Evolutionary conservation across 306 rosid genomes (phyloP), one percentile per base, ranked within the genome.

Genomic region (Cicer judaicum): DNA sequence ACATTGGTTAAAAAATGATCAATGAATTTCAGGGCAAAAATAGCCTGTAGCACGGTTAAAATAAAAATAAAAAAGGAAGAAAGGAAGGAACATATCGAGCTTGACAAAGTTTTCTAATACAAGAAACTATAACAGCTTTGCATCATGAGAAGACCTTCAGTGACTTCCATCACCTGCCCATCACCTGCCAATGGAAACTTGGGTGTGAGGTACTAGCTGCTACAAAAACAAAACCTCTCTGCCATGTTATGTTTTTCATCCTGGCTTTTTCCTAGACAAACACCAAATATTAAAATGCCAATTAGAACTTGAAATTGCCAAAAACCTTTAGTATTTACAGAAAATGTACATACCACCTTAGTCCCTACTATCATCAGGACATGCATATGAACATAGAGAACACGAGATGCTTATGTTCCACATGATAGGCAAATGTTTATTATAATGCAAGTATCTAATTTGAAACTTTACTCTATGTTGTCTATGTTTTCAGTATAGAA

Each of bases 71-170:
- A 63, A 67, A 39, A 57, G 66, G 29, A 13, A 34, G 70, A 13
- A 73, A 13, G 29, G 82, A 42, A 16, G 19, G 52, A 39, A 65
- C 72, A 63, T 5, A 68, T 61, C 66, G 76, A 73, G 66, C 76
- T 72, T 64, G 5, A 38, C 76, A 40, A 39, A 47, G 74, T 80
- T 67, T 81, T 78, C 71, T 50, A 72, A 50, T 59, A 43, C 67
- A 46, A 56, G 42, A 67, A 53, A 75, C 18, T 44, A 5, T 70
- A 77, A 49, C 56, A 64, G 64, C 72, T 76, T 69, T 76, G 78
- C 84, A 55, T 62, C 52, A 73, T 79, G 75, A 70, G 65, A 82
- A 79, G 78, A 66, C 63, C 83, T 76, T 70, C 60, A 48, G 15
- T 53, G 71, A 63, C 24, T 61, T 76, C 80, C 79, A 59, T 71